phyloP scores from a whole-genome alignment of 2,329 filamentous ascomycete species.

The Aspergillus sp. region DNA sequence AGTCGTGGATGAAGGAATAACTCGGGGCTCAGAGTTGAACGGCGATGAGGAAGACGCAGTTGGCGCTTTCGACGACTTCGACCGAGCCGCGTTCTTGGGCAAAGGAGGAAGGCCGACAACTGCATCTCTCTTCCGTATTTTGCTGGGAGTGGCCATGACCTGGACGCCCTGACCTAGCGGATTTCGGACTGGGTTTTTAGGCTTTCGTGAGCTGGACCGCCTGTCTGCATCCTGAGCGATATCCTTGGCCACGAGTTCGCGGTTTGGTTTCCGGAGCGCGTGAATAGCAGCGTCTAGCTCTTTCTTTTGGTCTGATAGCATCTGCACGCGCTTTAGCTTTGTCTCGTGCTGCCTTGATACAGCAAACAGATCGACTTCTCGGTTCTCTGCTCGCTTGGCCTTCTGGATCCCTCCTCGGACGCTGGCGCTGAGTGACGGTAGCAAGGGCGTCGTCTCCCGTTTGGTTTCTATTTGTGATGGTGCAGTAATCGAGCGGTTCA shows the following conservation, averaged over 20 bases:
- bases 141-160: conserved; percentile 50
- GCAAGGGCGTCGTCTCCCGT: conserved; percentile 41
- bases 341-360: conserved; percentile 45
- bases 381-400: conserved; percentile 46
- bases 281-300: conserved; percentile 51
- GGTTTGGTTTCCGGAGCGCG: conserved; percentile 48
- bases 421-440: conserved; percentile 34
- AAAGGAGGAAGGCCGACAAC: conserved; percentile 27
- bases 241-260: conserved; percentile 46
- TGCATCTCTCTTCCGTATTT: conserved; percentile 35
- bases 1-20: conserved; percentile 33
- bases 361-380: conserved; percentile 50
- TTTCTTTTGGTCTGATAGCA: conserved; percentile 47
- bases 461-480: conserved; percentile 40
- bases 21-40: conserved; percentile 28
- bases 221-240: conserved; percentile 45
- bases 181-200: conserved; percentile 44
- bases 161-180: conserved; percentile 45
- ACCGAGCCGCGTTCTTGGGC: conserved; percentile 25
- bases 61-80: conserved; percentile 21
- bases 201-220: conserved; percentile 37
- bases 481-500: conserved; percentile 45
- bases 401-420: conserved; percentile 47
- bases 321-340: conserved; percentile 47
- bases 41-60: conserved; percentile 19